These are phyloP conservation scores for Glaciozyma martinii DNA, from an alignment of 768 basidiomycete genomes.

Conservation along the genomic window DNA sequence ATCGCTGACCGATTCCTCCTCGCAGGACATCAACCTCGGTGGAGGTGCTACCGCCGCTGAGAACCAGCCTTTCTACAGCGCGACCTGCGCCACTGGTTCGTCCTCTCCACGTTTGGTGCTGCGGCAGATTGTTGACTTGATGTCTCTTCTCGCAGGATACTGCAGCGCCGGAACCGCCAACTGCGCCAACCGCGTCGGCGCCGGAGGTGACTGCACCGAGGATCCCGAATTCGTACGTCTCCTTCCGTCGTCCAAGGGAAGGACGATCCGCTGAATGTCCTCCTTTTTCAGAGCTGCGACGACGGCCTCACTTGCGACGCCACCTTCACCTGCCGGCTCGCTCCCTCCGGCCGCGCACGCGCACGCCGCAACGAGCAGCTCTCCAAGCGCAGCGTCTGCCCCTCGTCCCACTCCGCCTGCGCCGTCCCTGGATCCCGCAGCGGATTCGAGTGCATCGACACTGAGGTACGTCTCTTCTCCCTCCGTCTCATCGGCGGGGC, in stretches of 20 bases:
- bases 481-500: background rate
- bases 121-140: background rate
- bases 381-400: slow-evolving; percentile 7
- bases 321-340: background rate
- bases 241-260: background rate
- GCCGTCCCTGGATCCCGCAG: background rate
- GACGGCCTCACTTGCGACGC: background rate
- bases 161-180: slow-evolving; percentile 8
- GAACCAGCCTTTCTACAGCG: background rate
- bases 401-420: slow-evolving; percentile 18
- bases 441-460: slow-evolving; percentile 30
- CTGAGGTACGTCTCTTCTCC: background rate
- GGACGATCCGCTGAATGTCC: background rate
- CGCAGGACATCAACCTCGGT: slow-evolving; percentile 7
- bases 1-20: background rate
- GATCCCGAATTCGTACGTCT: slow-evolving; percentile 5
- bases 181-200: background rate
- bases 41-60: background rate
- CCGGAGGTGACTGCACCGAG: slow-evolving; percentile 10
- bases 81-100: no score
- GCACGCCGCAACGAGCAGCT: slow-evolving; percentile 4
- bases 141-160: slow-evolving; percentile 7
- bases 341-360: slow-evolving; percentile 9
- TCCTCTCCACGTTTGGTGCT: no score
- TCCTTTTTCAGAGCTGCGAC: background rate